Evolutionary conservation across 169 alveolate species (phyloP), one percentile per base, ranked within the genome.

Genomic region (Cryptosporidium ubiquitum): DNA sequence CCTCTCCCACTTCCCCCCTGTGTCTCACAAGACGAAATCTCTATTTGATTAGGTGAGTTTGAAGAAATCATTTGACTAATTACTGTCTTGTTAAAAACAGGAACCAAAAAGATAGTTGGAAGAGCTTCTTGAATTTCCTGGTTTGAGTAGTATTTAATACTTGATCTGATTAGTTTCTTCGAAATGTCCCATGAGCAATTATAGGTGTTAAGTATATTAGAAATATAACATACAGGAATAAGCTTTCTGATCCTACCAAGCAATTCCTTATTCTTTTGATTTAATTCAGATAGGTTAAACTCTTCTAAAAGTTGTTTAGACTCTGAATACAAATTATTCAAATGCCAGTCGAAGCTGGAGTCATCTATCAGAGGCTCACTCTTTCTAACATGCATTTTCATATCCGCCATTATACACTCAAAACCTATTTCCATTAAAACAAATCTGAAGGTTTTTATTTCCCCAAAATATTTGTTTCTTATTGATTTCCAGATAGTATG

Each of bases 181-280:
- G 75, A 64, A 39, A 79, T 58, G 61, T 79, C 89, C 89, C 89
- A 79, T 14, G 74, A 37, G 14, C 68, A 61, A 18, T 58, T 79
- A 23, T 40, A 40, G 7, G 16, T 37, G 18, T 44, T 23, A 26
- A 58, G 47, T 6, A 79, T 20, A 3, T 39, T 20, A 10, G 89
- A 58, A 7, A 79, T 40, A 44, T 60, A 58, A 20, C 89, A 79
- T 18, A 64, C 75, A 18, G 79, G 75, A 16, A 79, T 68, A 5
- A 79, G 66, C 44, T 37, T 58, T 64, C 39, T 79, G 3, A 79
- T 12, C 40, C 89, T 35, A n/a, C 9, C 33, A 12, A 64, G 40
- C 5, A 79, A 26, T 5, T 61, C 68, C 57, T 26, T 26, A n/a
- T 79, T 79, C 1, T 40, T 66, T 61, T 79, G 42, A 10, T 61